Evolutionary conservation across 768 basidiomycete genomes (phyloP), one percentile per base, ranked within the genome.

Genomic region (Asterophora parasitica): DNA sequence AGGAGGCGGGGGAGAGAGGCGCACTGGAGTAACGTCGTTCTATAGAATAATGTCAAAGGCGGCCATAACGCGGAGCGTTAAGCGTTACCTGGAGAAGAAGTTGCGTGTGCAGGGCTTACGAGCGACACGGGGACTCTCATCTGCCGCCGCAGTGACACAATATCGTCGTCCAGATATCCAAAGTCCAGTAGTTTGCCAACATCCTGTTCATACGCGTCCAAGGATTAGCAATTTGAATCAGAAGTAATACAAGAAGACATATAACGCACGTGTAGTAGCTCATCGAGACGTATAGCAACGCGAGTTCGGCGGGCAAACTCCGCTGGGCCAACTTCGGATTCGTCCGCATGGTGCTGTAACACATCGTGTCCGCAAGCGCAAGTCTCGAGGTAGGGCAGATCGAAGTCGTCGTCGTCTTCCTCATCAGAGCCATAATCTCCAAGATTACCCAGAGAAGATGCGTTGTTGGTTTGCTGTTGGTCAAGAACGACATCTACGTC

Each of bases 271-370:
- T 91, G 78, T 39, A 93, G 67, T 46, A 88, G 62, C 63, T 92
- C 88, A 59, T 94, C 92, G 44, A 93, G 75, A 48, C 86, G 78
- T 43, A 84, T 78, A 3, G 89, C 91, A 9, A 88, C 79, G 48
- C 81, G 82, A 35, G 75, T 79, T 62, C 88, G 76, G 33, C 92
- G 77, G n/a, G 69, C 64, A 63, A 85, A 83, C 65, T 91, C 85
- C 39, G 76, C 74, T 42, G 69, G 72, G 49, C 79, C 82, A 27
- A 87, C 63, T 41, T 66, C 65, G 9, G 66, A 58, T 53, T 78
- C 73, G 58, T 84, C 74, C 26, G 86, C 84, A n/a, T 84, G 81
- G 56, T 90, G 88, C 19, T 79, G 74, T 32, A 61, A 64, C 23
- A 79, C 76, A 40, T 69, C 70, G 63, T 92, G 90, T 0, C 85